Conservation (phyloP, 1,139 yeast genomes). For the Candida mesenterica region DNA sequence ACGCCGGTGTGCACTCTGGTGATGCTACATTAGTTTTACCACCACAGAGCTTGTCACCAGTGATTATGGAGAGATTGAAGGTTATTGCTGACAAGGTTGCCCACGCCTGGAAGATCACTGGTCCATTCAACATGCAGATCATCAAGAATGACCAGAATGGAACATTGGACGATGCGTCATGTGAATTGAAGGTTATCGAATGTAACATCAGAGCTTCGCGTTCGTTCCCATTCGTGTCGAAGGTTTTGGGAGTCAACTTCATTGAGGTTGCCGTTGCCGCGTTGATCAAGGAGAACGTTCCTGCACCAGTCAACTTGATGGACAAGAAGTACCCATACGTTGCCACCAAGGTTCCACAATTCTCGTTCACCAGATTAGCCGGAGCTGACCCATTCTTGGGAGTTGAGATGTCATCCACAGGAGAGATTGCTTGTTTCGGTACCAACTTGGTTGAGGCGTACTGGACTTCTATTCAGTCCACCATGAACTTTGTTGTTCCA, state of each 20-base stretch:
- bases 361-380: slow-evolving; percentile 94
- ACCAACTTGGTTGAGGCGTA: slow-evolving; percentile 82
- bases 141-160: slow-evolving; percentile 62
- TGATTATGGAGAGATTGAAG: slow-evolving; percentile 61
- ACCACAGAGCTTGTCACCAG: slow-evolving; percentile 70
- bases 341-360: slow-evolving; percentile 97
- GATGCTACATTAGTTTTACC: slow-evolving; percentile 96
- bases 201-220: slow-evolving; percentile 98
- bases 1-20: slow-evolving; percentile 98
- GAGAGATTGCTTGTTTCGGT: slow-evolving; percentile 98
- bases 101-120: slow-evolving; percentile 90
- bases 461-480: slow-evolving; percentile 96
- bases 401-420: slow-evolving; percentile 98
- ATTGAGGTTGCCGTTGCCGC: slow-evolving; percentile 94
- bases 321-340: slow-evolving; percentile 63
- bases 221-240: slow-evolving; percentile 97
- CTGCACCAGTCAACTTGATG: slow-evolving; percentile 71
- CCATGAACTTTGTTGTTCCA: slow-evolving; percentile 95
- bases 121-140: slow-evolving; percentile 98
- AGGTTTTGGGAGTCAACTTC: slow-evolving; percentile 90
- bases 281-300: slow-evolving; percentile 68
- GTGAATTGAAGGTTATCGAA: slow-evolving; percentile 87
- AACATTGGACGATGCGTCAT: slow-evolving; percentile 46
- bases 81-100: slow-evolving; percentile 92
- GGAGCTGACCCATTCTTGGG: slow-evolving; percentile 99